Evolutionary conservation across 495 filamentous ascomycete species (phyloP).

Genomic region (Aspergillus ostianus): DNA sequence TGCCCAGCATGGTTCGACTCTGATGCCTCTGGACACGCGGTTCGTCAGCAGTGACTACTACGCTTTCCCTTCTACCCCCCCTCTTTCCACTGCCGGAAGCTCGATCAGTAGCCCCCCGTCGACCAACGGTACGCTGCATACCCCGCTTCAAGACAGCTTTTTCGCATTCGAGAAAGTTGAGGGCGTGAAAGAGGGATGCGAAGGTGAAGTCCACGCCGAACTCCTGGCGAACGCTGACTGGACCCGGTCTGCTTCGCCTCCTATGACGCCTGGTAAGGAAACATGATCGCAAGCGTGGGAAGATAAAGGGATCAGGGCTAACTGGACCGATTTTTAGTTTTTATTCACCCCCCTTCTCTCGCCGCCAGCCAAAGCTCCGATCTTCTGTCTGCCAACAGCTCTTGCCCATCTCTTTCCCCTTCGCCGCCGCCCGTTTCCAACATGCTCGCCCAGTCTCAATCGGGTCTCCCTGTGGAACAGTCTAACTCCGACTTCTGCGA

Average conservation of each 20-base stretch:
- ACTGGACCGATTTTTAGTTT: slow-evolving; percentile 54
- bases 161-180: slow-evolving; percentile 71
- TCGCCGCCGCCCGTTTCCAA: slow-evolving; percentile 72
- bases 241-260: slow-evolving; percentile 73
- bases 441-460: slow-evolving; percentile 63
- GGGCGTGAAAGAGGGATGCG: slow-evolving; percentile 77
- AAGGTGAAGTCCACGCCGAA: slow-evolving; percentile 72
- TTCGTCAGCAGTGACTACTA: slow-evolving; percentile 64
- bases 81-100: slow-evolving; percentile 81
- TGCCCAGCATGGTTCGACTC: slow-evolving; percentile 63
- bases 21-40: slow-evolving; percentile 79
- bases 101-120: slow-evolving; percentile 82
- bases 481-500: slow-evolving; percentile 74
- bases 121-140: slow-evolving; percentile 72
- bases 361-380: slow-evolving; percentile 64
- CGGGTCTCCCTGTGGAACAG: slow-evolving; percentile 38
- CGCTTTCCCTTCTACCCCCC: slow-evolving; percentile 83
- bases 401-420: slow-evolving; percentile 78
- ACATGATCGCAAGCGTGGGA: neutral
- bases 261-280: slow-evolving; percentile 89
- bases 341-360: slow-evolving; percentile 73
- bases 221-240: slow-evolving; percentile 75
- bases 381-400: slow-evolving; percentile 63
- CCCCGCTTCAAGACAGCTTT: slow-evolving; percentile 78
- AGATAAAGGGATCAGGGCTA: slow-evolving; percentile 24